These are phyloP conservation scores for Tetraselmis striata DNA, from an alignment of 139 green algal genomes.

Conservation along the genomic window DNA sequence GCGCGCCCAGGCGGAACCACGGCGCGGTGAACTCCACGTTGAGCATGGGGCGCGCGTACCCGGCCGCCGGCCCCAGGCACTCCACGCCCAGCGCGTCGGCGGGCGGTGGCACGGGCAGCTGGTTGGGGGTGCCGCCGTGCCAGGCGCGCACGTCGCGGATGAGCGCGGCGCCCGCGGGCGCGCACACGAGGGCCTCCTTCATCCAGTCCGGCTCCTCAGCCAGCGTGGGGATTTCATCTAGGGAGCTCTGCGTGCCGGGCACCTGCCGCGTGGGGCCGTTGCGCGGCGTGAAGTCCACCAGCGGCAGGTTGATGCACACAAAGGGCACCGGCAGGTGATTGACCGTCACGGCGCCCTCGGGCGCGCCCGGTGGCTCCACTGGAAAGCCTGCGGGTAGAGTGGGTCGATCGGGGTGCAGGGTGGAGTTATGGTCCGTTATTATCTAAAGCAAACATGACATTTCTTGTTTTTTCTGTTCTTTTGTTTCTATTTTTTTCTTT, in stretches of 20 bases:
- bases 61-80: not conserved
- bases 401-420: too few species aligned
- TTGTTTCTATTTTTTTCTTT: too few species aligned
- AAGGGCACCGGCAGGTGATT: not conserved
- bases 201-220: not conserved
- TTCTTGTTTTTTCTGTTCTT: too few species aligned
- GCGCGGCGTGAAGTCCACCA: not conserved
- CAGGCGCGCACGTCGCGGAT: not conserved
- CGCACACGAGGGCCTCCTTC: not conserved
- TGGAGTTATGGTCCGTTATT: too few species aligned
- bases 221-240: not conserved
- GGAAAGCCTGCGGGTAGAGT: not conserved
- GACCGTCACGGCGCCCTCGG: not conserved
- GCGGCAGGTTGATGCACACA: not conserved
- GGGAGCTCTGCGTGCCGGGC: not conserved
- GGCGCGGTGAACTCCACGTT: not conserved
- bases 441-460: too few species aligned
- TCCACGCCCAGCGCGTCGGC: not conserved
- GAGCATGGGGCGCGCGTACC: not conserved
- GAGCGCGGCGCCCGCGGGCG: not conserved
- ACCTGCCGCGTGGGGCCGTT: not conserved
- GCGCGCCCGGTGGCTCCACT: not conserved
- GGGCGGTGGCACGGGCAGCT: not conserved
- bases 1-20: not conserved
- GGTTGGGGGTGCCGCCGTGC: not conserved